Conservation (phyloP, 73 alveolate genomes). For the Tetrahymena malaccensis region DNA sequence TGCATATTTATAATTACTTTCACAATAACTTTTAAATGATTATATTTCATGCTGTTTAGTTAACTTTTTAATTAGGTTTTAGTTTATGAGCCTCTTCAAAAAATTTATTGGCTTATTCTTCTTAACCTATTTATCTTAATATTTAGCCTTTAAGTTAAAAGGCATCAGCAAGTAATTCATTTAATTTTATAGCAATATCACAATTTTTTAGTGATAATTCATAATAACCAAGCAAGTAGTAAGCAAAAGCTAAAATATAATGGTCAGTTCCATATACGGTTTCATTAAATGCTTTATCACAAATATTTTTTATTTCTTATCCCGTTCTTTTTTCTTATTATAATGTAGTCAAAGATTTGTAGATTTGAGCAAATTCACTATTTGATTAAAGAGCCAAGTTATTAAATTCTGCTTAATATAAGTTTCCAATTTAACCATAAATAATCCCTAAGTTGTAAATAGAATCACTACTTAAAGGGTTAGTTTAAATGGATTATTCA, state of each 20-base stretch:
- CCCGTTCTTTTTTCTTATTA: neutral
- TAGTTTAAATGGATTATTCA: neutral
- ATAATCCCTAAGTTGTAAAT: neutral
- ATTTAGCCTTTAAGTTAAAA: neutral
- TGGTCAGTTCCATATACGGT: neutral
- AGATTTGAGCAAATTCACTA: neutral
- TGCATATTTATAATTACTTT: too few species aligned
- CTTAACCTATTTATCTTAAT: neutral
- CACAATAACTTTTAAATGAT: too few species aligned
- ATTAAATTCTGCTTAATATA: neutral
- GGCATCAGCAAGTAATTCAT: neutral
- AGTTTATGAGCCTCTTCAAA: neutral
- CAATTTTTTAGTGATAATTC: neutral
- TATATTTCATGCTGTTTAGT: neutral
- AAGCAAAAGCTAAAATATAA: neutral
- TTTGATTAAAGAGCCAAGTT: neutral
- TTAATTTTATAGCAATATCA: neutral
- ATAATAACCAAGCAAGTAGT: neutral
- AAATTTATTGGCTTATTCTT: neutral
- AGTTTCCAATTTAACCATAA: neutral
- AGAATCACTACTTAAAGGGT: neutral
- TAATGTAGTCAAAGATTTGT: too few species aligned
- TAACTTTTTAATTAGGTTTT: neutral
- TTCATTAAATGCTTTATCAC: neutral
- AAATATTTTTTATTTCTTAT: neutral